Evolutionary conservation across 2,329 filamentous ascomycete species (phyloP).

Genomic region (Elsinoe fawcettii): DNA sequence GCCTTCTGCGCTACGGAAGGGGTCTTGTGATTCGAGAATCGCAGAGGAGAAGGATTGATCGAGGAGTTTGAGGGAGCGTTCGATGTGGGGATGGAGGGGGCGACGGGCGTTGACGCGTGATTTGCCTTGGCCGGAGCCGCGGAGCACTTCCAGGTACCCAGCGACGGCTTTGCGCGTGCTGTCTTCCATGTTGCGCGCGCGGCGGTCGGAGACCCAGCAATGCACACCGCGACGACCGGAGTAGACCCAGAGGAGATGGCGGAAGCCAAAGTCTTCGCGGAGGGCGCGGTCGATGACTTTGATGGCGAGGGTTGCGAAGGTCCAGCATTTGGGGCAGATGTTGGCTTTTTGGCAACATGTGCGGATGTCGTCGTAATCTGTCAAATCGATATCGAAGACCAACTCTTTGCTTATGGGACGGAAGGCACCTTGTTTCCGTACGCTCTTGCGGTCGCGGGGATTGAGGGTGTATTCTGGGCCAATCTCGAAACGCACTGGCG

Average conservation of each 20-base stretch:
- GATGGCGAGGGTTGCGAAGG: constrained; percentile 96
- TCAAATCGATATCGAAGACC: constrained; percentile 99
- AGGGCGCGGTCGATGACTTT: constrained; percentile 83
- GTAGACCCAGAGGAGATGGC: constrained; percentile 97
- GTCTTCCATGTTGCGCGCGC: constrained; percentile 77
- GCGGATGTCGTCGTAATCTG: constrained; percentile 93
- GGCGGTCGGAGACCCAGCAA: constrained; percentile 94
- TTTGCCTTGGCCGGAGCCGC: constrained; percentile 73
- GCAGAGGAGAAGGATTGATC: constrained; percentile 77
- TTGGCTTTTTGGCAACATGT: constrained; percentile 91
- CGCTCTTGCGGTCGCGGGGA: constrained; percentile 81
- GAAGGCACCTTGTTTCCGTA: constrained; percentile 74
- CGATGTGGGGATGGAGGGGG: constrained; percentile 82
- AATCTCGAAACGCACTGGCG: constrained; percentile 94
- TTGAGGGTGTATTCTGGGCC: constrained; percentile 95
- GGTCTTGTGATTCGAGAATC: constrained; percentile 77
- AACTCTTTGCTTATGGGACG: constrained; percentile 85
- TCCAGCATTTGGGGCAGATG: constrained; percentile 92
- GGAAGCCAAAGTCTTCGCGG: constrained; percentile 91
- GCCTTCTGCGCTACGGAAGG: constrained; percentile 64
- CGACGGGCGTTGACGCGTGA: constrained; percentile 79
- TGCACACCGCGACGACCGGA: constrained; percentile 93
- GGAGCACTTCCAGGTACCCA: constrained; percentile 83
- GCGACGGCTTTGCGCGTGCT: constrained; percentile 76
- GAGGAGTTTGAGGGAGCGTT: constrained; percentile 78